Percentiles rank a stretch among this genome's conserved stretches.
These are phyloP conservation scores for Haplosporangium sp. DNA, from an alignment of 371 early-diverging fungal genomes.

Conservation along the genomic window DNA sequence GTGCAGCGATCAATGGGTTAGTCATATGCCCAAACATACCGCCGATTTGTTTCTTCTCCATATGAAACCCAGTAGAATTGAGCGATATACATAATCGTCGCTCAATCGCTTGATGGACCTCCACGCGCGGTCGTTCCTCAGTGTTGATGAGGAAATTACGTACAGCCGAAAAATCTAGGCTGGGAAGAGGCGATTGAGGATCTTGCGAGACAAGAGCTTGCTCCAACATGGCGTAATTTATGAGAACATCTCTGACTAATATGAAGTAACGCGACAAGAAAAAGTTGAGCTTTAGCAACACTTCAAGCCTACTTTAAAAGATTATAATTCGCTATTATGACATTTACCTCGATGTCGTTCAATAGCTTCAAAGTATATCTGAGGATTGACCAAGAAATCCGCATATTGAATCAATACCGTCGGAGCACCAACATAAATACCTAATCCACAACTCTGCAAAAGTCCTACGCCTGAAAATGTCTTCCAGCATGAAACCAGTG, in stretches of 20 bases:
- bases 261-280: neutral
- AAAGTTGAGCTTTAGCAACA: neutral
- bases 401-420: conserved; percentile 46
- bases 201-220: conserved; percentile 70
- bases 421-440: conserved; percentile 75
- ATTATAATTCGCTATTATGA: too few relatives aligned
- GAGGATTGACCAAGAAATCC: conserved; percentile 37
- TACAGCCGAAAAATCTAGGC: conserved; percentile 56
- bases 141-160: conserved; percentile 76
- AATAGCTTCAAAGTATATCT: conserved; percentile 36
- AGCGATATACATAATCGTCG: conserved; percentile 10
- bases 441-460: conserved; percentile 74
- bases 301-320: neutral
- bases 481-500: conserved; percentile 77
- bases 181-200: conserved; percentile 6
- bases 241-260: conserved; percentile 76
- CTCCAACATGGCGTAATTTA: conserved; percentile 79
- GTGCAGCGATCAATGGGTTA: conserved; percentile 83
- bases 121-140: conserved; percentile 73
- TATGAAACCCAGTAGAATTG: conserved; percentile 54
- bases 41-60: conserved; percentile 74
- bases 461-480: conserved; percentile 80
- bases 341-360: conserved; percentile 28
- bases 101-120: conserved; percentile 61
- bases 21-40: conserved; percentile 77